Evolutionary conservation across 129 eudicot genomes (phyloP).

Genomic region (Flaveria sonorensis): DNA sequence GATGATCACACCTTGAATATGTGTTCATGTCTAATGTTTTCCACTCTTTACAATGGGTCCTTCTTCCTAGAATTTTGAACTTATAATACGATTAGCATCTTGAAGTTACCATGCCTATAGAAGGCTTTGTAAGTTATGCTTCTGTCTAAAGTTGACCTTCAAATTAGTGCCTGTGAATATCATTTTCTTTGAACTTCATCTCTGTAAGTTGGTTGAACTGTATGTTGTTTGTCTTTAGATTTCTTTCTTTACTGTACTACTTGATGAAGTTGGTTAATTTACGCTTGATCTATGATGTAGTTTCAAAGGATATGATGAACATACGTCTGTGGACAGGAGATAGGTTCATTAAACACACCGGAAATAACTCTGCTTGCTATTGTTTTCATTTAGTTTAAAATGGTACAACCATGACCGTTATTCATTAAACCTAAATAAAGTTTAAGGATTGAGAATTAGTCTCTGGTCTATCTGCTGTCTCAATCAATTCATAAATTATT

Average conservation of each 20-base stretch:
- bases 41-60: background rate
- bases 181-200: background rate
- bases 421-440: too few species aligned
- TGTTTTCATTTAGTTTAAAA: too few species aligned
- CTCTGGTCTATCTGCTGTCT: too few species aligned
- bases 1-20: conserved; percentile 18
- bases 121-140: background rate
- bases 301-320: background rate
- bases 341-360: too few species aligned
- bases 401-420: too few species aligned
- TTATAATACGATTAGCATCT: background rate
- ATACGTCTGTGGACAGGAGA: background rate
- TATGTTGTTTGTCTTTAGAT: background rate
- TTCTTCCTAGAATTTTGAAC: background rate
- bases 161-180: background rate
- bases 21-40: conserved; percentile 18
- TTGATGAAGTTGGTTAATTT: background rate
- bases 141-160: background rate
- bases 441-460: too few species aligned
- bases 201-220: background rate
- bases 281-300: background rate
- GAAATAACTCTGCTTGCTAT: too few species aligned
- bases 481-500: too few species aligned
- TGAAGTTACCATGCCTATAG: background rate
- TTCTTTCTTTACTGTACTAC: background rate